Evolutionary conservation across 1,284 basidiomycete genomes (phyloP).

Genomic region (Exobasidium rhododendri): DNA sequence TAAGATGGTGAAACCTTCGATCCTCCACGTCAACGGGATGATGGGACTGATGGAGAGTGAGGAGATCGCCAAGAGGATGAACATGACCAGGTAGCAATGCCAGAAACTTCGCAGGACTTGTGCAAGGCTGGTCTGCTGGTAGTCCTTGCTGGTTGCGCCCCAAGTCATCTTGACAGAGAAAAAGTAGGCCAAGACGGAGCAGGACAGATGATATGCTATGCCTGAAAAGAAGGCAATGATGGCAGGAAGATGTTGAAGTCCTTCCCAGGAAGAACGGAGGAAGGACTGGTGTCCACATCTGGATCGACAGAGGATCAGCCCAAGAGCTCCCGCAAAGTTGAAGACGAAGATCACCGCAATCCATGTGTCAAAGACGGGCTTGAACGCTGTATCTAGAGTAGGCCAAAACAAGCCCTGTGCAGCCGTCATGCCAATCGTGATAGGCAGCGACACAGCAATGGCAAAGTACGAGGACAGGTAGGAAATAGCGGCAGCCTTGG

Average conservation of each 20-base stretch:
- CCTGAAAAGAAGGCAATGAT: slow-evolving; percentile 26
- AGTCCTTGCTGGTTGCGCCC: slow-evolving; percentile 55
- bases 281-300: slow-evolving; percentile 63
- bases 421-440: slow-evolving; percentile 70
- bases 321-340: slow-evolving; percentile 46
- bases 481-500: slow-evolving; percentile 67
- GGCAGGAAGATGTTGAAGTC: slow-evolving; percentile 72
- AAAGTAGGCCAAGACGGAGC: slow-evolving; percentile 72
- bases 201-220: slow-evolving; percentile 58
- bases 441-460: slow-evolving; percentile 66
- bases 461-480: slow-evolving; percentile 79
- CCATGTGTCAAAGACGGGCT: slow-evolving; percentile 66
- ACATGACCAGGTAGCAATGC: slow-evolving; percentile 61
- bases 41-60: slow-evolving; percentile 61
- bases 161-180: slow-evolving; percentile 80
- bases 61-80: slow-evolving; percentile 61
- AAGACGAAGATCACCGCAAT: slow-evolving; percentile 75
- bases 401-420: slow-evolving; percentile 65
- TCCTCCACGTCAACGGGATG: slow-evolving; percentile 65
- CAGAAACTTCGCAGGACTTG: slow-evolving; percentile 60
- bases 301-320: not conserved
- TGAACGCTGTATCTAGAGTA: slow-evolving; percentile 66
- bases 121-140: slow-evolving; percentile 66
- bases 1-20: slow-evolving; percentile 22
- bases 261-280: slow-evolving; percentile 63